A percentile compares a stretch with the other conserved stretches of the same genome.
These are phyloP conservation scores for Liriodendron chinense DNA, from an alignment of 164 flowering plant species.

Conservation along the genomic window DNA sequence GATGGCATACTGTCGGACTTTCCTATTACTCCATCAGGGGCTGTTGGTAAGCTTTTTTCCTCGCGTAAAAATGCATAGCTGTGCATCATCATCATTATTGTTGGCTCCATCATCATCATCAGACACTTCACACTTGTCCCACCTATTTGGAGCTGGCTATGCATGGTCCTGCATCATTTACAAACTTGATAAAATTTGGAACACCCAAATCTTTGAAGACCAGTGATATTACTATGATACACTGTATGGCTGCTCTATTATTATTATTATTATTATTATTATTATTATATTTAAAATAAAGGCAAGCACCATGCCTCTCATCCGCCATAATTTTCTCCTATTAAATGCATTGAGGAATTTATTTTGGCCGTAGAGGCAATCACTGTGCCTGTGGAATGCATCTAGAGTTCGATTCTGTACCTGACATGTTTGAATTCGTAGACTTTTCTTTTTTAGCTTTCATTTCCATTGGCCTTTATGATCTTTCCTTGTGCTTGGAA, in stretches of 20 bases:
- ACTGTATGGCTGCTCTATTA: background rate
- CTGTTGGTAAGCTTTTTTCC: slow-evolving; percentile 47
- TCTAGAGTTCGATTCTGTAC: background rate
- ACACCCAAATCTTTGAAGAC: background rate
- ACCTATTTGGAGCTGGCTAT: background rate
- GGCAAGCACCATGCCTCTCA: background rate
- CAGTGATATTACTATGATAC: background rate
- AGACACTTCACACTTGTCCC: background rate
- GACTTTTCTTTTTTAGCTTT: too few relatives aligned
- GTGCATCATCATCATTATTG: background rate
- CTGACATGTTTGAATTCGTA: too few relatives aligned
- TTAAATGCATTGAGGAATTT: background rate
- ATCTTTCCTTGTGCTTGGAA: too few relatives aligned
- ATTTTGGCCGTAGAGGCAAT: background rate
- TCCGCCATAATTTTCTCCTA: background rate
- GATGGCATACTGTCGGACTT: slow-evolving; percentile 84
- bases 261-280: too few relatives aligned
- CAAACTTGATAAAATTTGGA: background rate
- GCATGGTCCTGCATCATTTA: background rate
- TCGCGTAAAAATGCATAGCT: background rate
- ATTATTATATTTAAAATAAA: too few relatives aligned
- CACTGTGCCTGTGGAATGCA: background rate
- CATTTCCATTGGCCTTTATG: too few relatives aligned
- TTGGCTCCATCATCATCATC: background rate
- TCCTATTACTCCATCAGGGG: slow-evolving; percentile 73